Conservation (phyloP, 1,284 basidiomycete genomes). For the Schizophyllum commune region DNA sequence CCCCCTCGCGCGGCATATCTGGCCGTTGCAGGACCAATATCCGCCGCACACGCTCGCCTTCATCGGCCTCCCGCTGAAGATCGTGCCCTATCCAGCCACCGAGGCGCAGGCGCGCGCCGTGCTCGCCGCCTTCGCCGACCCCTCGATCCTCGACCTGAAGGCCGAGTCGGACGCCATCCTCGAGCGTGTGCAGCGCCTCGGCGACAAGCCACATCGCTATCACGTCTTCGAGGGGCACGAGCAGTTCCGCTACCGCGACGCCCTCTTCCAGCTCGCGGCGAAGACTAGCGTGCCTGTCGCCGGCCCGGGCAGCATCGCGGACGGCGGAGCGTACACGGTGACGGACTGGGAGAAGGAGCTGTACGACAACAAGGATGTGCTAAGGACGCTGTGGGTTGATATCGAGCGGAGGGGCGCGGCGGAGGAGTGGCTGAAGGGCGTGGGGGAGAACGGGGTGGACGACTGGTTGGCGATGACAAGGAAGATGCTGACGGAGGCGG, state of each 20-base stretch:
- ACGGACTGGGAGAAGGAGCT: slow-evolving; percentile 51
- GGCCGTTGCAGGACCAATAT: slow-evolving; percentile 43
- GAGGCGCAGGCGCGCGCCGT: slow-evolving; percentile 62
- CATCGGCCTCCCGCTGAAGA: slow-evolving; percentile 47
- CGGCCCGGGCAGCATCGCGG: neutral
- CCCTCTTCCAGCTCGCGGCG: slow-evolving; percentile 40
- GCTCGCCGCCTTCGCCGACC: slow-evolving; percentile 43
- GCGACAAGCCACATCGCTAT: slow-evolving; percentile 22
- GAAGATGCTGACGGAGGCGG: slow-evolving; percentile 33
- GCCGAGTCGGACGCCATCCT: slow-evolving; percentile 41
- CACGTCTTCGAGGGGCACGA: slow-evolving; percentile 39
- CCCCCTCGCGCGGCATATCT: slow-evolving; percentile 46
- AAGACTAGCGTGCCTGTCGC: slow-evolving; percentile 19
- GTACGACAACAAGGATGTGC: slow-evolving; percentile 38
- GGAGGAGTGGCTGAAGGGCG: slow-evolving; percentile 49
- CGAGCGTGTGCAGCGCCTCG: slow-evolving; percentile 35
- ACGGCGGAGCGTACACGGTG: slow-evolving; percentile 20
- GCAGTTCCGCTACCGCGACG: slow-evolving; percentile 65
- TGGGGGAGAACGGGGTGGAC: slow-evolving; percentile 44
- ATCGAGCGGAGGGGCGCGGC: slow-evolving; percentile 49
- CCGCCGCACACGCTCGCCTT: slow-evolving; percentile 54
- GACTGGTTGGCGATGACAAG: slow-evolving; percentile 61
- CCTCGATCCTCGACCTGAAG: slow-evolving; percentile 37
- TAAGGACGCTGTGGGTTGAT: slow-evolving; percentile 52
- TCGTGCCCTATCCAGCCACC: slow-evolving; percentile 57